Evolutionary conservation across 768 basidiomycete species (phyloP).

Genomic region (Phlegmacium glaucopus): DNA sequence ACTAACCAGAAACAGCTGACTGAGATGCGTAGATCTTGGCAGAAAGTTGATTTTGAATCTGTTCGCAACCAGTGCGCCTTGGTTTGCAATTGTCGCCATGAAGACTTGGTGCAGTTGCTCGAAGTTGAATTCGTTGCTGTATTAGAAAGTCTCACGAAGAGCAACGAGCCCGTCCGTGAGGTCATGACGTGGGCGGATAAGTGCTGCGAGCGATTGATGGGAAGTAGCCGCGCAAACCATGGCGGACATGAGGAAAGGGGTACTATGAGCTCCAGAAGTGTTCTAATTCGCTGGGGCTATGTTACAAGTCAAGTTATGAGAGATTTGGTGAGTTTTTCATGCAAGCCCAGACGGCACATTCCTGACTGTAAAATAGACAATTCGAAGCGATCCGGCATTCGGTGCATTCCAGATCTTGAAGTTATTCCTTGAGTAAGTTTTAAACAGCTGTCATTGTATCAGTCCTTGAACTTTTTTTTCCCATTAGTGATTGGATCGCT

Average conservation of each 20-base stretch:
- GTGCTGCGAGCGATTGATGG: conserved; percentile 83
- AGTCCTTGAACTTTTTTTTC: conserved; percentile 7
- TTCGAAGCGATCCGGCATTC: conserved; percentile 89
- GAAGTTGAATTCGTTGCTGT: conserved; percentile 83
- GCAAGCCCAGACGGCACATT: conserved; percentile 1
- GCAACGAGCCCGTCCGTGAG: conserved; percentile 76
- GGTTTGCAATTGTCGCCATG: conserved; percentile 90
- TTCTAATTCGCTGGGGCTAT: conserved; percentile 89
- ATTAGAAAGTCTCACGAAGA: conserved; percentile 69
- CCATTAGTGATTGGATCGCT: conserved; percentile 81
- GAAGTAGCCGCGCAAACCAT: conserved; percentile 52
- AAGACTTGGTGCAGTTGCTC: conserved; percentile 79
- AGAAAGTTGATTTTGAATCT: conserved; percentile 85
- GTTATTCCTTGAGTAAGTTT: conserved; percentile 80
- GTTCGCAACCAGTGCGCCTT: conserved; percentile 91
- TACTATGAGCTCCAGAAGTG: conserved; percentile 82
- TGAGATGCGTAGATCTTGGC: conserved; percentile 88
- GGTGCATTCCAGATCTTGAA: conserved; percentile 92
- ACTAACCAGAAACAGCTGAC: conserved; percentile 81
- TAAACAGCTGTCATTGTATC: conserved; percentile 11
- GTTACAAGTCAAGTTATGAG: conserved; percentile 93
- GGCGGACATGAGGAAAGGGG: conserved; percentile 65
- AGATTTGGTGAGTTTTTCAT: conserved; percentile 61
- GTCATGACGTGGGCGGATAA: conserved; percentile 92
- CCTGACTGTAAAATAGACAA: conserved; percentile 52